Evolutionary conservation across 2,329 filamentous ascomycete genomes (phyloP).

Genomic region (Penicillium sp.): DNA sequence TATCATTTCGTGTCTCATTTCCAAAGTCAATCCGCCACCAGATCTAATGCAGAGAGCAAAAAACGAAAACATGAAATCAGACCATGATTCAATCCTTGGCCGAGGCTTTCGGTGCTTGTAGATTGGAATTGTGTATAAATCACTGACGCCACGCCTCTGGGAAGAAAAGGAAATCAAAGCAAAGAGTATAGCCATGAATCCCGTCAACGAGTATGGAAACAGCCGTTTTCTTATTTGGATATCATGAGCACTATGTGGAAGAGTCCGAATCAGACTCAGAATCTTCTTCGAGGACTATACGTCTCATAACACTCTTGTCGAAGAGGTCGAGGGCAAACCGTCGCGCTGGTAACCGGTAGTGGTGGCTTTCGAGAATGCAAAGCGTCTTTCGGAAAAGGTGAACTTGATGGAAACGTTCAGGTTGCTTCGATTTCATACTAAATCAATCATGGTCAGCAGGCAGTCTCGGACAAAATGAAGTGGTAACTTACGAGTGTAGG

Average conservation of each 20-base stretch:
- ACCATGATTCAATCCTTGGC: conserved; percentile 1
- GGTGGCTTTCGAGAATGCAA: conserved; percentile 80
- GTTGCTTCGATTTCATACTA: conserved; percentile 74
- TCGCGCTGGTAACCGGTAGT: conserved; percentile 82
- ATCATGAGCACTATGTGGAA: conserved; percentile 18
- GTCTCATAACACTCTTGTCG: conserved; percentile 81
- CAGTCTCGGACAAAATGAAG: neutral
- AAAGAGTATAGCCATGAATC: neutral
- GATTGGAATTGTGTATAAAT: conserved; percentile 12
- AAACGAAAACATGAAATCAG: conserved; percentile 1
- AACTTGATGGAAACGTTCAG: conserved; percentile 71
- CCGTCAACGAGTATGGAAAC: neutral
- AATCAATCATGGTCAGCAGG: conserved; percentile 27
- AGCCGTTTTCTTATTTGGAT: neutral
- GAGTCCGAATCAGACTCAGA: conserved; percentile 33
- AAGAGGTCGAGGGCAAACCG: conserved; percentile 93
- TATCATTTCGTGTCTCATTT: conserved; percentile 21
- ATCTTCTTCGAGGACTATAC: conserved; percentile 78
- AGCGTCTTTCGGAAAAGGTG: conserved; percentile 83
- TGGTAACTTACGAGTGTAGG: conserved; percentile 56
- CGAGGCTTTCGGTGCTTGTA: conserved; percentile 4
- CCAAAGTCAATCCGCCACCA: conserved; percentile 10
- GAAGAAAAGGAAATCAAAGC: neutral
- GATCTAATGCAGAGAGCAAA: conserved; percentile 12
- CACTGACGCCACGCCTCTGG: neutral